Conservation (phyloP, 1,139 yeast genomes). For the Magnusiomyces paraingens region DNA sequence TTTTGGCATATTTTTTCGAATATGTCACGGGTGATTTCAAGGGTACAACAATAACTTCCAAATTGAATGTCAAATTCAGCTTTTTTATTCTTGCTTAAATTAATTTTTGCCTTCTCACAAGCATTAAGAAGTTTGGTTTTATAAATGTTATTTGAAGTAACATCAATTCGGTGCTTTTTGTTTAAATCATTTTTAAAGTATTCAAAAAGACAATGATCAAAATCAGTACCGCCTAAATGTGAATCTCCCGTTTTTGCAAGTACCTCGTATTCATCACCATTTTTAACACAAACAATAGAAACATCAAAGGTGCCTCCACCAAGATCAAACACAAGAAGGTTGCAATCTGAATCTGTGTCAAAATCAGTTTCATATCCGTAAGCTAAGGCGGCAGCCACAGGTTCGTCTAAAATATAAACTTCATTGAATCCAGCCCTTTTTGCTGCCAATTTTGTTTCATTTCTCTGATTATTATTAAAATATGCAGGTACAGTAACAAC, state of each 20-base stretch:
- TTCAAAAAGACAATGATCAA: no score
- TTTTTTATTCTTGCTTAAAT: no score
- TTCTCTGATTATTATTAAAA: conserved; percentile 97
- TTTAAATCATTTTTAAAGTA: no score
- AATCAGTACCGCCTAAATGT: neutral
- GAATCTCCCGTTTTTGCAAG: neutral
- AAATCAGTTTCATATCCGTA: conserved; percentile 46
- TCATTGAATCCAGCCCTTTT: conserved; percentile 92
- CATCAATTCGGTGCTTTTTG: no score
- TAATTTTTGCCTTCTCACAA: no score
- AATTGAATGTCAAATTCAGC: no score
- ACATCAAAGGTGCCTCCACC: neutral
- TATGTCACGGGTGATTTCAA: no score
- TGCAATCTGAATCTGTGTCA: no score
- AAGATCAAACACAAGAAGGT: neutral
- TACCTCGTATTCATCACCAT: neutral
- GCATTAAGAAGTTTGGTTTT: no score
- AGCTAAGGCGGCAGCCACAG: conserved; percentile 98
- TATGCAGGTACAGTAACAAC: conserved; percentile 97
- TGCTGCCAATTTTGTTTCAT: conserved; percentile 98
- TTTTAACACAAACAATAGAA: neutral
- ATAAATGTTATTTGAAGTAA: no score
- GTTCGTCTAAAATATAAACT: conserved; percentile 92
- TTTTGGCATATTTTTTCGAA: no score
- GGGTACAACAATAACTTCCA: no score